Evolutionary conservation across 352 stramenopile species (phyloP), one percentile per base, ranked within the genome.

Genomic region (Phytopythium vexans): DNA sequence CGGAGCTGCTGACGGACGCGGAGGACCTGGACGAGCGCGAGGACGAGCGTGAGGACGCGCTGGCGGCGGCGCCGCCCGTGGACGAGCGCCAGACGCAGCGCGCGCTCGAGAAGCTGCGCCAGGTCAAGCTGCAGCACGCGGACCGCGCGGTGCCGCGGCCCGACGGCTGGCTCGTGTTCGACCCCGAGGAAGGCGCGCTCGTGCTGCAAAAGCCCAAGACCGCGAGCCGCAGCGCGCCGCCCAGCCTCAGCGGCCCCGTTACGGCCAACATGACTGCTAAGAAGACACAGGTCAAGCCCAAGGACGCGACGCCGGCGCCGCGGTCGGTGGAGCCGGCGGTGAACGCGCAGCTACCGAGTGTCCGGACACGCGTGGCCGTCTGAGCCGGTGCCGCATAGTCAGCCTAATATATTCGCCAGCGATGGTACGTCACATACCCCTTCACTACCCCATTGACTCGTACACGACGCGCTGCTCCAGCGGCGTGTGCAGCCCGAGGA

Each of bases 91-190:
- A 74, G 56, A 77, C 72, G 54, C 60, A 70, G 52, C 47, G 71
- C 56, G 64, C 73, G 53, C 43, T 79, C 37, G 74, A 72, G 6
- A 87, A 82, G 55, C 70, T 91, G 8, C 57, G 84, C 50, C 64
- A 89, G 51, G 64, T 86, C 51, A 88, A 87, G 56, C 63, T 74
- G 38, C 62, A 75, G 46, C 66, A 86, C 43, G 76, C 70, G 2
- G 68, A 89, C 49, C 51, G 52, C 15, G 77, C 54, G 14, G 84
- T 91, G 46, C 39, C 64, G 15, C 76, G 78, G 12, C 76, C 77
- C 4, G 81, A 89, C 43, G 68, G 82, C 39, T 91, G 81, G 81
- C 70, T 91, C 35, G 81, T 91, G 60, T 91, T 88, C 15, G 81
- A 91, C 33, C 81, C 81, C 2, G 58, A 82, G 33, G 60, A 76